phyloP scores from a whole-genome alignment of 805 yeast genomes.

The Kazachstania kunashirensis region DNA sequence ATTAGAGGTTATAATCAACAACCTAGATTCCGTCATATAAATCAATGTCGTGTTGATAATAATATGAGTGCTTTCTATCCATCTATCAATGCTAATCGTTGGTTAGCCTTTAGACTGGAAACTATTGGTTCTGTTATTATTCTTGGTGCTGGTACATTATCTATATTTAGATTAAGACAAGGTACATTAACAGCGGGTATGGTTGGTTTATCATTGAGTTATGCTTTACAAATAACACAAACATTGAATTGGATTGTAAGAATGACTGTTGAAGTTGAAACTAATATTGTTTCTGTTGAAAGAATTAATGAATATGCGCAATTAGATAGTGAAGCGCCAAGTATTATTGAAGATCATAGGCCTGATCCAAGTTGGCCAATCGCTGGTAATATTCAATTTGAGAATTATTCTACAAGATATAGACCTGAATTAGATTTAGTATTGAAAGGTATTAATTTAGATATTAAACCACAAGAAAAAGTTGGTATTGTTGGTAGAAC shows the following conservation, averaged over 20 bases:
- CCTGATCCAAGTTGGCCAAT: constrained; percentile 72
- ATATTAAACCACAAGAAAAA: constrained; percentile 67
- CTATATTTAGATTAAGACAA: constrained; percentile 56
- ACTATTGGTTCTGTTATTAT: constrained; percentile 84
- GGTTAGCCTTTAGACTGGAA: constrained; percentile 94
- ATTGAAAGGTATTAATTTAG: constrained; percentile 54
- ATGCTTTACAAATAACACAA: constrained; percentile 88
- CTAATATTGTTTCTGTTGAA: constrained; percentile 94
- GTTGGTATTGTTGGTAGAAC: constrained; percentile 95
- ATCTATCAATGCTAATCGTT: constrained; percentile 83
- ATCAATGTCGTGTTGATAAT: constrained; percentile 64
- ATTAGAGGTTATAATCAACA: constrained; percentile 67
- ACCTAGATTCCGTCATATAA: constrained; percentile 52
- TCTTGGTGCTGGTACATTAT: constrained; percentile 72
- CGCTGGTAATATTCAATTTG: constrained; percentile 55
- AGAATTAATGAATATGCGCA: constrained; percentile 80
- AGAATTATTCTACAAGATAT: constrained; percentile 73
- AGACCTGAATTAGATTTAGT: constrained; percentile 75
- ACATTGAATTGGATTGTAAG: constrained; percentile 95
- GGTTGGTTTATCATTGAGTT: constrained; percentile 88
- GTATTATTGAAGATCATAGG: constrained; percentile 48
- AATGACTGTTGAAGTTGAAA: constrained; percentile 97
- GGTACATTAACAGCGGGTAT: constrained; percentile 80
- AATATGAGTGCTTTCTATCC: constrained; percentile 92
- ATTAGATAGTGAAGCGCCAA: constrained; percentile 81